phyloP scores from a whole-genome alignment of 257 asterid genomes.

The Ilex aquifolium region DNA sequence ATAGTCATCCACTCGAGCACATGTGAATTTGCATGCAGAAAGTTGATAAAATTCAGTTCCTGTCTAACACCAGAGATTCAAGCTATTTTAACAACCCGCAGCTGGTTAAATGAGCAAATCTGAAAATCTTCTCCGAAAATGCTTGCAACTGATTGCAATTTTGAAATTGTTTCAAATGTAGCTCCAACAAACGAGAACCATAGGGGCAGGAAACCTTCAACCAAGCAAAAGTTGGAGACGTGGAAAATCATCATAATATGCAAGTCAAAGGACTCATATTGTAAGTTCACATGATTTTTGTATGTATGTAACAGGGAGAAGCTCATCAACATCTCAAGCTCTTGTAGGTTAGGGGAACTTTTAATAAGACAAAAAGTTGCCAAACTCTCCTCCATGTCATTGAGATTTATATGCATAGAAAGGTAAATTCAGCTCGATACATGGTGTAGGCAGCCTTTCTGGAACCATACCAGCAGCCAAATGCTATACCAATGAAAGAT shows the following conservation, averaged over 20 bases:
- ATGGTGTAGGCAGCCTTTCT: constrained; percentile 52
- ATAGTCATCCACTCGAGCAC: constrained; percentile 77
- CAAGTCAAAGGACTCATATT: neutral
- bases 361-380: constrained; percentile 84
- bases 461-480: constrained; percentile 87
- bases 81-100: constrained; percentile 57
- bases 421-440: constrained; percentile 78
- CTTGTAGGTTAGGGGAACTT: constrained; percentile 89
- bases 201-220: neutral
- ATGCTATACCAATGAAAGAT: constrained; percentile 29
- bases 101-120: constrained; percentile 41
- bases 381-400: constrained; percentile 53
- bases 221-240: neutral
- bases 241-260: constrained; percentile 7
- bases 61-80: constrained; percentile 56
- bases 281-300: neutral
- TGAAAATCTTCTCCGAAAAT: constrained; percentile 30
- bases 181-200: neutral
- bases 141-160: constrained; percentile 18
- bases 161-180: constrained; percentile 10
- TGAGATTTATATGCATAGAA: constrained; percentile 68
- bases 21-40: constrained; percentile 64
- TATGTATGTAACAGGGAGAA: neutral
- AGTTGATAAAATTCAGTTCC: constrained; percentile 70
- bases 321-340: constrained; percentile 87